A percentile compares a stretch with the other conserved stretches of the same genome.
phyloP scores from a whole-genome alignment of 352 stramenopile species.

The Globisporangium ultimum region DNA sequence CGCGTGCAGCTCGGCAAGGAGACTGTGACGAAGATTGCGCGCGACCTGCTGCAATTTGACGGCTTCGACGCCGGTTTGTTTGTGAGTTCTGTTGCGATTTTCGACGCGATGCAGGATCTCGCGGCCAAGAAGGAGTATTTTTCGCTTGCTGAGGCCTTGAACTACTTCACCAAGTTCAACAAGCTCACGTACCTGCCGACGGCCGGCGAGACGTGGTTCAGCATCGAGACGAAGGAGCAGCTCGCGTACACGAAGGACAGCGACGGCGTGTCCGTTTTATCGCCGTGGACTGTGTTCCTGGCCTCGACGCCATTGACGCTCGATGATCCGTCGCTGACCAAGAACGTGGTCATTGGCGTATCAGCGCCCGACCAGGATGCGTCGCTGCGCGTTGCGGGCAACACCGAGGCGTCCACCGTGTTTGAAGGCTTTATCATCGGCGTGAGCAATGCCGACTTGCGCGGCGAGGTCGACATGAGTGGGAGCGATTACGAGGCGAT shows the following conservation, averaged over 20 bases:
- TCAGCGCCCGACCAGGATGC: slow-evolving; percentile 56
- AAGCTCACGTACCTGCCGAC: slow-evolving; percentile 63
- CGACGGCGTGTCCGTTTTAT: slow-evolving; percentile 58
- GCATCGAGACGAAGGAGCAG: slow-evolving; percentile 81
- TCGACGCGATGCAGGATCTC: slow-evolving; percentile 58
- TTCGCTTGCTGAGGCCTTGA: slow-evolving; percentile 67
- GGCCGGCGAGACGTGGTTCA: slow-evolving; percentile 75
- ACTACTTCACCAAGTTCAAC: slow-evolving; percentile 65
- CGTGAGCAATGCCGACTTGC: slow-evolving; percentile 50
- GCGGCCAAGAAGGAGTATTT: slow-evolving; percentile 67
- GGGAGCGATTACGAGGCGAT: slow-evolving; percentile 22
- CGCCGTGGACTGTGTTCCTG: slow-evolving; percentile 77
- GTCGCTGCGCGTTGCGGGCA: slow-evolving; percentile 61
- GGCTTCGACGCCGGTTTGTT: slow-evolving; percentile 73
- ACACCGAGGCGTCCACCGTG: slow-evolving; percentile 40
- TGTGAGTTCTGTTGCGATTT: slow-evolving; percentile 66
- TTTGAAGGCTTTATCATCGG: slow-evolving; percentile 77
- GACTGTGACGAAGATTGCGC: slow-evolving; percentile 57
- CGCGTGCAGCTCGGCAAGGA: slow-evolving; percentile 60
- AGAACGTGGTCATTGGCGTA: slow-evolving; percentile 76
- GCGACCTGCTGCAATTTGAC: slow-evolving; percentile 51
- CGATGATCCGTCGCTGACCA: slow-evolving; percentile 45
- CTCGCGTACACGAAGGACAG: slow-evolving; percentile 74
- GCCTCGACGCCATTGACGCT: slow-evolving; percentile 43
- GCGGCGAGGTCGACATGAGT: slow-evolving; percentile 20